These are phyloP conservation scores for Botrytis squamosa DNA, from an alignment of 2,329 filamentous ascomycete genomes.

Conservation along the genomic window DNA sequence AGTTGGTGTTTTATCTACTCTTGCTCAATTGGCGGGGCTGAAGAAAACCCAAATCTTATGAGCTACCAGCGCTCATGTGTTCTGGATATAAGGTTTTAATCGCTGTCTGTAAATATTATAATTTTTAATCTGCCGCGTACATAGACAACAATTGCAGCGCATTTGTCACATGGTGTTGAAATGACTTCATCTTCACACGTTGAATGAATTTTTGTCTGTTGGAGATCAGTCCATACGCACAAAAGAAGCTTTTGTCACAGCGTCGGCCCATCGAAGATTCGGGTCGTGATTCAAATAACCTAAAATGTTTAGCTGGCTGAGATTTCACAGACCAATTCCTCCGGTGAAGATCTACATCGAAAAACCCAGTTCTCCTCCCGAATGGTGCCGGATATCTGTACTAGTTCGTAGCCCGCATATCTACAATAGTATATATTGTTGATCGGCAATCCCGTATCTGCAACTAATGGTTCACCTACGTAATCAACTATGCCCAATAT, in stretches of 20 bases:
- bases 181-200: not conserved
- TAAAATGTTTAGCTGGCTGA: not conserved
- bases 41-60: slow-evolving; percentile 38
- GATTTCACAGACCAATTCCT: not conserved
- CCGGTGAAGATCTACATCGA: not conserved
- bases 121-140: not conserved
- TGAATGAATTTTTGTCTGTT: not conserved
- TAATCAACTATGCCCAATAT: not conserved
- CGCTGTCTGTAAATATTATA: not conserved
- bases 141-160: not conserved
- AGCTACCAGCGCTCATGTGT: not conserved
- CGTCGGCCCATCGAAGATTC: not conserved
- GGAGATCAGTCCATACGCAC: not conserved
- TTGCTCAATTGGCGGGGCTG: slow-evolving; percentile 40
- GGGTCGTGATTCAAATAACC: not conserved
- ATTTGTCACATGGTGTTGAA: not conserved
- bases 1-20: slow-evolving; percentile 40
- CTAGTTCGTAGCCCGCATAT: not conserved
- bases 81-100: not conserved
- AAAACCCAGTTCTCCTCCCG: not conserved
- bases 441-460: not conserved
- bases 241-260: not conserved
- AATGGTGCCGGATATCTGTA: not conserved
- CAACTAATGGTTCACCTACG: not conserved
- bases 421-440: not conserved